Conservation (phyloP, 805 yeast species). For the Monosporozyma solicola region DNA sequence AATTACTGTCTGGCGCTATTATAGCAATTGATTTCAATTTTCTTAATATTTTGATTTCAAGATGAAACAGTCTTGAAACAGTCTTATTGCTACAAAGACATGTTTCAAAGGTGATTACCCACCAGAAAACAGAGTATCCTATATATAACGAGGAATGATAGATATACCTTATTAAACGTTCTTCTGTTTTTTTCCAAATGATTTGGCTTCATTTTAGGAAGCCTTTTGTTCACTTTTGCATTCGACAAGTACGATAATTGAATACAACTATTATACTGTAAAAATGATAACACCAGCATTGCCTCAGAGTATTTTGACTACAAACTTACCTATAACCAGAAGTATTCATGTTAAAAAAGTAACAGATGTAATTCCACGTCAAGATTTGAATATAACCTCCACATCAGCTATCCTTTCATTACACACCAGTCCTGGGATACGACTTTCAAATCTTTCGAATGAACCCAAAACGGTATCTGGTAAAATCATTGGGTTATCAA, state of each 20-base stretch:
- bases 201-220: background rate
- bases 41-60: background rate
- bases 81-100: background rate
- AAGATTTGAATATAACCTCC: background rate
- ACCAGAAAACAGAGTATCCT: background rate
- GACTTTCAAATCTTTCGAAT: background rate
- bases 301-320: background rate
- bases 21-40: background rate
- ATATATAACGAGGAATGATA: background rate
- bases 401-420: background rate
- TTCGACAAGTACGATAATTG: background rate
- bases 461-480: constrained; percentile 2
- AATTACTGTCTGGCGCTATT: background rate
- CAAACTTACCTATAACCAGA: background rate
- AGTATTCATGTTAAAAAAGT: background rate
- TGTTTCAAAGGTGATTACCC: background rate
- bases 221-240: background rate
- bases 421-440: background rate
- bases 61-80: background rate
- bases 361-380: background rate
- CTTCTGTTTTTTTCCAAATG: background rate
- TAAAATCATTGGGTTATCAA: constrained; percentile 20
- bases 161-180: background rate
- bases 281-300: background rate
- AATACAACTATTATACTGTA: background rate